Conservation (phyloP, 2,329 filamentous ascomycete genomes). For the Coleophoma crateriformis region DNA sequence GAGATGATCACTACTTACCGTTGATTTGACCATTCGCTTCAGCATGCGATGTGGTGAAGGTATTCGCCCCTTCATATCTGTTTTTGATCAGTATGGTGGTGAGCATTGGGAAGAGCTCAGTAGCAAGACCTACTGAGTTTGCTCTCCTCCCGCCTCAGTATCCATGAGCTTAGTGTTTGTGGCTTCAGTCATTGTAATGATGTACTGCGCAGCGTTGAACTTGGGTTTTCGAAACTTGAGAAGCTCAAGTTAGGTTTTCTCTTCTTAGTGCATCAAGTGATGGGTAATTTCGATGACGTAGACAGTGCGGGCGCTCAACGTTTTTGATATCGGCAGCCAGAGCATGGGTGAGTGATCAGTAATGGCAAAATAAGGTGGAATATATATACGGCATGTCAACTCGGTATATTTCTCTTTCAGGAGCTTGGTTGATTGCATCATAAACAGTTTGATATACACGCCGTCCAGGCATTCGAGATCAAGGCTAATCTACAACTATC, state of each 20-base stretch:
- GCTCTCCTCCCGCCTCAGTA: conserved; percentile 53
- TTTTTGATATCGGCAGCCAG: too few relatives aligned
- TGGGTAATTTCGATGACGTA: not conserved
- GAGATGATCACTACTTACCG: conserved; percentile 28
- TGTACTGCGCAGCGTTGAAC: too few relatives aligned
- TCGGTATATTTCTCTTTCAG: too few relatives aligned
- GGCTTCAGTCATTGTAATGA: conserved; percentile 8
- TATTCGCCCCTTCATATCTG: conserved; percentile 53
- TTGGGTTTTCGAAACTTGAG: too few relatives aligned
- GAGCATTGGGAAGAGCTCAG: not conserved
- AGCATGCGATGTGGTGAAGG: conserved; percentile 39
- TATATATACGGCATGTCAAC: not conserved
- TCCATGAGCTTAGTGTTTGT: conserved; percentile 43
- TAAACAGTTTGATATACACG: too few relatives aligned
- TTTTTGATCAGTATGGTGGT: not conserved
- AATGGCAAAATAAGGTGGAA: not conserved
- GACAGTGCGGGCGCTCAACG: too few relatives aligned
- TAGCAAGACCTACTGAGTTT: conserved; percentile 41
- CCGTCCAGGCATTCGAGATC: too few relatives aligned
- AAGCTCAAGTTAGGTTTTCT: too few relatives aligned
- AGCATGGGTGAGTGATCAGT: too few relatives aligned
- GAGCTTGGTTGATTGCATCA: too few relatives aligned
- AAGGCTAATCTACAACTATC: too few relatives aligned
- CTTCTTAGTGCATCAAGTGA: too few relatives aligned
- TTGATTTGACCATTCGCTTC: conserved; percentile 54